Conservation (phyloP, 2,329 filamentous ascomycete genomes). For the Colletotrichum tofieldiae region DNA sequence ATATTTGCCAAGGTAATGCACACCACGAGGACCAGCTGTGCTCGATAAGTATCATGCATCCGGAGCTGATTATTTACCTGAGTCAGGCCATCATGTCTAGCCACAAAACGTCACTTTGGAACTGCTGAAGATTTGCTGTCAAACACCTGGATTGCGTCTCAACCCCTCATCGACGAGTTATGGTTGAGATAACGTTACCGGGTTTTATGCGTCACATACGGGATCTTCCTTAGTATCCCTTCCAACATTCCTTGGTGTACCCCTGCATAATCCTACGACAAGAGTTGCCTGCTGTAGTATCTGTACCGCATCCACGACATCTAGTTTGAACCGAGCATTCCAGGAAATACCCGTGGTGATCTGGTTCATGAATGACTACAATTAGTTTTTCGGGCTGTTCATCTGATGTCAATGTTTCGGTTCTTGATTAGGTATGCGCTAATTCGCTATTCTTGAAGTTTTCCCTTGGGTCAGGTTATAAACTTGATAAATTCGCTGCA, state of each 20-base stretch:
- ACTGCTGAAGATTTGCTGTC: too few relatives aligned
- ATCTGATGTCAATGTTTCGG: neutral
- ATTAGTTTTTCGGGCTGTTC: neutral
- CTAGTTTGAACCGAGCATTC: neutral
- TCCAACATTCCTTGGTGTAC: neutral
- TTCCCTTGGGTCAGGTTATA: neutral
- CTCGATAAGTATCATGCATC: neutral
- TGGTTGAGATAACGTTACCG: neutral
- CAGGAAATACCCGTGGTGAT: neutral
- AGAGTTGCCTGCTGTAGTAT: neutral
- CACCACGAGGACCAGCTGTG: neutral
- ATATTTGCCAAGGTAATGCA: neutral
- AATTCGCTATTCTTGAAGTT: neutral
- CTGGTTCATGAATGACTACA: neutral
- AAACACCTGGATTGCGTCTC: neutral
- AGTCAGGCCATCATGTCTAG: neutral
- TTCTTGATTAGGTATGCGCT: neutral
- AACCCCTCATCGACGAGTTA: neutral
- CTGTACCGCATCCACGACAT: neutral
- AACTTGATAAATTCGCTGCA: neutral
- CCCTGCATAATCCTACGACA: neutral
- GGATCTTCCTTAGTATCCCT: conserved; percentile 12
- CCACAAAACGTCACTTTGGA: neutral
- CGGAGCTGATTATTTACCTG: neutral
- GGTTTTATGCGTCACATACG: conserved; percentile 7